Base-by-base conservation (phyloP, 2,329 filamentous ascomycete genomes). In the Pyrenophora teres region DNA sequence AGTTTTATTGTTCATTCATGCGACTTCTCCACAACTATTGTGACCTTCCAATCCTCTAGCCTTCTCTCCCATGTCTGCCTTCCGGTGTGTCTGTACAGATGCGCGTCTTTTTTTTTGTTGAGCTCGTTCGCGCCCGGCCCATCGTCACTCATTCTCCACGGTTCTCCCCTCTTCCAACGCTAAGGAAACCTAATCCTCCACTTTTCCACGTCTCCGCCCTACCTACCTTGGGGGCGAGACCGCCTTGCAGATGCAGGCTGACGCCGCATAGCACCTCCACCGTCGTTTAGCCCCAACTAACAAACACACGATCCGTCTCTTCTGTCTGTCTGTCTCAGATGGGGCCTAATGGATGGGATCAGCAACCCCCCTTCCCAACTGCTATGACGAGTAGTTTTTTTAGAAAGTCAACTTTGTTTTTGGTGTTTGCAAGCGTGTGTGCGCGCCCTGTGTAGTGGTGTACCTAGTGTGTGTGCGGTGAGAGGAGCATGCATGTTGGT, bases 231-330 rank as follows among this genome's bases (percentile, higher is more conserved):
- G 46, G 57, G 37, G 36, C 30, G 39, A 58, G 54, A 53, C 51
- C 44, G 30, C 54, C 46, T 46, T 21, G 19, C 31, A 15, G 6
- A 58, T 56, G 59, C 56, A 54, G 40, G 57, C 56, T 60, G 54
- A 63, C 49, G 54, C 56, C 50, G 50, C 19, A 21, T 21, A 21
- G 23, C 36, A 38, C 39, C 8, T 33, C 32, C 40, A 46, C 35
- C 41, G 31, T 37, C 32, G 37, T 19, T 25, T 35, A 37, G 13
- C 32, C 46, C 19, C 31, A 41, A 16, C 23, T 27, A 39, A 35
- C 30, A 48, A 35, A 33, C 37, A 19, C 19, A 18, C 19, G 19
- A 21, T 21, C 19, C 19, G 19, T 21, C 19, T 21, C 19, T 21
- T 21, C 5, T 30, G 16, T 30, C 5, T 30, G 16, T 30, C n/a